Evolutionary conservation across 202 grass and related monocot genomes (phyloP).

Genomic region (Sporobolus alterniflorus): DNA sequence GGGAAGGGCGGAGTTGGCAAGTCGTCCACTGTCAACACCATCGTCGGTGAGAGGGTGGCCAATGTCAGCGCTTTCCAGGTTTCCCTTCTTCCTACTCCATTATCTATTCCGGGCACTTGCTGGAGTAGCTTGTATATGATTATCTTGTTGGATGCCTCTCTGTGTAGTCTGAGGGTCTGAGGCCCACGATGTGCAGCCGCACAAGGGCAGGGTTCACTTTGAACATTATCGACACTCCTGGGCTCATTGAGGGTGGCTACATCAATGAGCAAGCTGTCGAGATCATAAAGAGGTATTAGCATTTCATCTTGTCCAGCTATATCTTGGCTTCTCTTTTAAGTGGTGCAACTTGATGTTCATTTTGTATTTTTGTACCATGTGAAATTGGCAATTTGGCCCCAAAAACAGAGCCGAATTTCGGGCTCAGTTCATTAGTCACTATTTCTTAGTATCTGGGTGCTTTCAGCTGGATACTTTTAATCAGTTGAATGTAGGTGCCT

Average conservation of each 20-base stretch:
- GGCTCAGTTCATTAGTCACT: not conserved
- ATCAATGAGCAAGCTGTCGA: slow-evolving; percentile 93
- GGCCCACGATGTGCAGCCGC: slow-evolving; percentile 75
- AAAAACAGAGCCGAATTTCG: not conserved
- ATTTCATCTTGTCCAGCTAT: not conserved
- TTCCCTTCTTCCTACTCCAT: not conserved
- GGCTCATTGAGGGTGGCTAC: slow-evolving; percentile 97
- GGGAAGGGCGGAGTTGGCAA: slow-evolving; percentile 96
- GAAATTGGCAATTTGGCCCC: not conserved
- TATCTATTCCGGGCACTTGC: slow-evolving; percentile 12
- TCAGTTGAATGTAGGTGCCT: not conserved
- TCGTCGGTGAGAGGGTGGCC: slow-evolving; percentile 81
- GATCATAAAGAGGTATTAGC: slow-evolving; percentile 85
- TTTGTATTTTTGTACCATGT: not conserved
- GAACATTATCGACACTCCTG: slow-evolving; percentile 94
- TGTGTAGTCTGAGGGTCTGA: slow-evolving; percentile 81
- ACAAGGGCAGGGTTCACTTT: slow-evolving; percentile 84
- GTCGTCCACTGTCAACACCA: slow-evolving; percentile 92
- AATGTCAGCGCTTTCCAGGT: slow-evolving; percentile 97
- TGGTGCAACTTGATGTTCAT: not conserved
- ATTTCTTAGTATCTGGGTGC: slow-evolving; percentile 21
- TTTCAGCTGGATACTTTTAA: slow-evolving; percentile 11
- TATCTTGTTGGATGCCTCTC: slow-evolving; percentile 21
- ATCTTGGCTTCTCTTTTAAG: not conserved
- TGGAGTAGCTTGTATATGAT: not conserved